A percentile compares a stretch with the other conserved stretches of the same genome.
Evolutionary conservation across 805 yeast genomes (phyloP).

Genomic region (Brettanomyces sp.): DNA sequence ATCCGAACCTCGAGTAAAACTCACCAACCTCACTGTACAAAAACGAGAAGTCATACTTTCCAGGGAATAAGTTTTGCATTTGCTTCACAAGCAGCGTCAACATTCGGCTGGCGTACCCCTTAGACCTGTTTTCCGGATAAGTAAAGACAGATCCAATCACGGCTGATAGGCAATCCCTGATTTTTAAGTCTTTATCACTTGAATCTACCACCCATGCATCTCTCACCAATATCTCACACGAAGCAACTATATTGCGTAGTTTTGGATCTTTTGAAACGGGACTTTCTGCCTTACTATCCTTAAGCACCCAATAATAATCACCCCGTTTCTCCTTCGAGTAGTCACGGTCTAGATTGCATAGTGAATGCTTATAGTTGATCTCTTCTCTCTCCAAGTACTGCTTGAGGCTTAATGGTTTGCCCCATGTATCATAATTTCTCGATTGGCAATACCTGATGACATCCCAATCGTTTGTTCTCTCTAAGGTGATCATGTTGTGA

Average conservation of each 20-base stretch:
- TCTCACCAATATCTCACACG: conserved; percentile 22
- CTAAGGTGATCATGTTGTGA: conserved; percentile 5
- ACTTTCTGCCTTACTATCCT: conserved; percentile 9
- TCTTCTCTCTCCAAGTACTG: conserved; percentile 19
- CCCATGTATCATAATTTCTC: conserved; percentile 19
- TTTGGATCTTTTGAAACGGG: conserved; percentile 3
- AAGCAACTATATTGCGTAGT: conserved; percentile 14
- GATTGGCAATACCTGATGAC: conserved; percentile 14
- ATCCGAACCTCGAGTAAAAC: conserved; percentile 59
- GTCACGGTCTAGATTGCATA: conserved; percentile 15
- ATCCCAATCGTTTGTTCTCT: conserved; percentile 10
- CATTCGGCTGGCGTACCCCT: conserved; percentile 48
- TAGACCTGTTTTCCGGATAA: conserved; percentile 34
- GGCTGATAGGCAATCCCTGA: conserved; percentile 12
- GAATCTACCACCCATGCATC: conserved; percentile 10
- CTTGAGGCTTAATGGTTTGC: conserved; percentile 11
- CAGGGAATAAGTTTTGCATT: conserved; percentile 13
- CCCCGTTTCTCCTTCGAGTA: conserved; percentile 9
- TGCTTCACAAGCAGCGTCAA: conserved; percentile 25
- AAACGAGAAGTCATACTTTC: conserved; percentile 25
- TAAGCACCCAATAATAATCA: conserved; percentile 19
- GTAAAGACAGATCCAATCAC: conserved; percentile 57
- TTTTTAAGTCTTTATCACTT: conserved; percentile 1
- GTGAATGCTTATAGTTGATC: conserved; percentile 7
- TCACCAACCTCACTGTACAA: conserved; percentile 70